Evolutionary conservation across 176 grass and related monocot genomes (phyloP).

Genomic region (Rhynchospora tenuis): DNA sequence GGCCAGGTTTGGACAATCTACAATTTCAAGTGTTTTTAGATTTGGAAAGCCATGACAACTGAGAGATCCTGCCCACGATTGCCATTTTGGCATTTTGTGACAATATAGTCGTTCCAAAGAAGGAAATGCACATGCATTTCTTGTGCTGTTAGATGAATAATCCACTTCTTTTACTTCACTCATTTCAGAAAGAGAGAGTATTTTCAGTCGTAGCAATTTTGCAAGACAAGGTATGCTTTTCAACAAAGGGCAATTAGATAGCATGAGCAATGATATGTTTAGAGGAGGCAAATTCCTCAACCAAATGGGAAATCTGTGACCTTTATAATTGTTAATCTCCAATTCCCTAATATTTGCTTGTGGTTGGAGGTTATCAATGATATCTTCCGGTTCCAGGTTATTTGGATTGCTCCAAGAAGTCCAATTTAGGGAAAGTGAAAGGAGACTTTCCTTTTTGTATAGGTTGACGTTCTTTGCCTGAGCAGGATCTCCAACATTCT

Average conservation of each 20-base stretch:
- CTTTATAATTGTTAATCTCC: neutral
- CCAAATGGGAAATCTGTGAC: neutral
- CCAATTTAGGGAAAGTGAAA: neutral
- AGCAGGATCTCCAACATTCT: conserved; percentile 11
- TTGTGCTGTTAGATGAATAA: too few species aligned
- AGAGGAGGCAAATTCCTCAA: neutral
- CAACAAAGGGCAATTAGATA: neutral
- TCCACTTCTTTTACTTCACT: too few species aligned
- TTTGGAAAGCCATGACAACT: conserved; percentile 25
- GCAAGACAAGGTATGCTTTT: neutral
- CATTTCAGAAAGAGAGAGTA: too few species aligned
- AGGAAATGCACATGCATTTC: neutral
- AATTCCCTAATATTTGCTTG: neutral
- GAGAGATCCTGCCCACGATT: neutral
- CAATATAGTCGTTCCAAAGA: neutral
- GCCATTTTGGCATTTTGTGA: neutral
- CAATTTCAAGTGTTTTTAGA: conserved; percentile 14
- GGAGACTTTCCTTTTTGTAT: conserved; percentile 8
- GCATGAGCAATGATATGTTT: neutral
- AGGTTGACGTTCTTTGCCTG: conserved; percentile 16
- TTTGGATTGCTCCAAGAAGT: neutral
- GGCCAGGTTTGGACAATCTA: conserved; percentile 11
- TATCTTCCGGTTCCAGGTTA: neutral
- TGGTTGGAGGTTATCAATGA: neutral
- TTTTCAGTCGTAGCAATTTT: too few species aligned